Conservation (phyloP, 208 protist genomes). For the Endotrypanum monterogeii region DNA sequence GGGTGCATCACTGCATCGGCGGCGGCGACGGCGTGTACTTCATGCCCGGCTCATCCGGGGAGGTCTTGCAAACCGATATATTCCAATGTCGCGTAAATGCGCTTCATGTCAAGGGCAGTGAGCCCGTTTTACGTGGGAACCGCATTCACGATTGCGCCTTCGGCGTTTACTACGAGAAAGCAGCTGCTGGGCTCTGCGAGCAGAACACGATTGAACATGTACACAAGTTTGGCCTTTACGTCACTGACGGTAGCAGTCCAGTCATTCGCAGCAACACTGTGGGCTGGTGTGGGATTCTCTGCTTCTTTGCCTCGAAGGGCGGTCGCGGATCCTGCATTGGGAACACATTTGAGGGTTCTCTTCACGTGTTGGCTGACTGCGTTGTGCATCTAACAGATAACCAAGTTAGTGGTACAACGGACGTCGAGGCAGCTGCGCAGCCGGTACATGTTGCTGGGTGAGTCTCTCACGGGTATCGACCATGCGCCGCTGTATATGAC, state of each 20-base stretch:
- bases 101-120: constrained; percentile 56
- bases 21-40: constrained; percentile 87
- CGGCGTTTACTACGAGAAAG: constrained; percentile 69
- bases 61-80: constrained; percentile 80
- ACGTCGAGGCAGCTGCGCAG: constrained; percentile 40
- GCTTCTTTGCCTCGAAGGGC: constrained; percentile 65
- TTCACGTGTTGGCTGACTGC: constrained; percentile 63
- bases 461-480: neutral
- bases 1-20: constrained; percentile 69
- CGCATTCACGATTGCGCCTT: constrained; percentile 80
- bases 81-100: constrained; percentile 86
- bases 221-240: constrained; percentile 74
- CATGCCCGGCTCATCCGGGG: constrained; percentile 52
- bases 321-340: constrained; percentile 66
- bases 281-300: constrained; percentile 74
- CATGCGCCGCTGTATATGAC: neutral
- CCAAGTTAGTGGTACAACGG: constrained; percentile 52
- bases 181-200: constrained; percentile 56
- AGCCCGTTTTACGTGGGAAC: constrained; percentile 49
- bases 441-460: neutral
- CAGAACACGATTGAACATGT: constrained; percentile 85
- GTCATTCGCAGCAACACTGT: constrained; percentile 72
- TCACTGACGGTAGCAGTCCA: constrained; percentile 67
- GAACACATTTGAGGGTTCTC: constrained; percentile 80
- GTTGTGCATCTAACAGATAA: constrained; percentile 68